phyloP scores from a whole-genome alignment of 2,329 filamentous ascomycete species.

The Chaetomium sp. region DNA sequence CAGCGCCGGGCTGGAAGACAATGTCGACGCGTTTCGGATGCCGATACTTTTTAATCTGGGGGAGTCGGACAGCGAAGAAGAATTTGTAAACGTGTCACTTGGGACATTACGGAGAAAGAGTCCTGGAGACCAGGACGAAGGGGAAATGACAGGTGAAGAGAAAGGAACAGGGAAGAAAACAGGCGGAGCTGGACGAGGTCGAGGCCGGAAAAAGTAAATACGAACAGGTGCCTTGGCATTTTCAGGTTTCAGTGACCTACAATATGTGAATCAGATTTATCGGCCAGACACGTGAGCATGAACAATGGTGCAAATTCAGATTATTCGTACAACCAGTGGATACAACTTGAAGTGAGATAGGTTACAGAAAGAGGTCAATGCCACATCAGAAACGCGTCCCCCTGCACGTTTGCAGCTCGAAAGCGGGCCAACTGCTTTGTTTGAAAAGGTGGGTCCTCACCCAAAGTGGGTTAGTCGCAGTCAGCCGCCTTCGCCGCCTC shows the following conservation, averaged over 20 bases:
- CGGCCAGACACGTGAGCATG: neutral
- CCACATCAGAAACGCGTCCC: no score
- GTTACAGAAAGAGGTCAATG: neutral
- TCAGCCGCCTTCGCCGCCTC: conserved; percentile 28
- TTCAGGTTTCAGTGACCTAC: neutral
- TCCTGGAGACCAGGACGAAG: conserved; percentile 70
- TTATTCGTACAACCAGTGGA: no score
- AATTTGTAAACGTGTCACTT: conserved; percentile 67
- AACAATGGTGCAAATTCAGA: neutral
- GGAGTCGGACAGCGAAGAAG: conserved; percentile 94
- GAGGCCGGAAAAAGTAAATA: conserved; percentile 47
- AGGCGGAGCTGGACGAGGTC: conserved; percentile 41
- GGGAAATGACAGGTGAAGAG: conserved; percentile 54
- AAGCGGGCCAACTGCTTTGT: neutral
- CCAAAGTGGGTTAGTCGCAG: conserved; percentile 24
- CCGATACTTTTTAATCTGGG: conserved; percentile 91
- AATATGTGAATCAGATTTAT: no score
- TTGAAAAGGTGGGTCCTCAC: conserved; percentile 26
- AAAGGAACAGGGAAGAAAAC: conserved; percentile 47
- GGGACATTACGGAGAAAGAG: conserved; percentile 89
- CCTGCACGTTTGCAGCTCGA: neutral
- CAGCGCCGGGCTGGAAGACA: conserved; percentile 58
- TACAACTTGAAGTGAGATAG: neutral
- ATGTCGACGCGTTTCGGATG: conserved; percentile 71
- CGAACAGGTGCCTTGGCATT: neutral